Conservation (phyloP, 768 basidiomycete species). For the Suillus brevipes region DNA sequence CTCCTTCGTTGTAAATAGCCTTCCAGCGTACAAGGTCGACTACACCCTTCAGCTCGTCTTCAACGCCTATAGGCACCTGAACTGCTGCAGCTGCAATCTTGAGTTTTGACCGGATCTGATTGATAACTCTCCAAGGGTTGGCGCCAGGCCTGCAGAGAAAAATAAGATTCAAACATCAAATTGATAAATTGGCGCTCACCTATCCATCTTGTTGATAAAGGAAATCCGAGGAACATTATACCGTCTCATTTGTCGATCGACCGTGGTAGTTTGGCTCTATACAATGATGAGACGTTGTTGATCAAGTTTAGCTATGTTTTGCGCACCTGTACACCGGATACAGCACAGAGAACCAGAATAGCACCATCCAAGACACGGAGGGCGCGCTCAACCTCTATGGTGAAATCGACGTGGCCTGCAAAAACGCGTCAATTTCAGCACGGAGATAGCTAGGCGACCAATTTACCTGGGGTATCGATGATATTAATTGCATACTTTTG, state of each 20-base stretch:
- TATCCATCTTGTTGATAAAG: slow-evolving; percentile 99
- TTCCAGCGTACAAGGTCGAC: slow-evolving; percentile 96
- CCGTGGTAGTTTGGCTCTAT: slow-evolving; percentile 97
- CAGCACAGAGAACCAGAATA: slow-evolving; percentile 93
- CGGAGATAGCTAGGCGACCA: neutral
- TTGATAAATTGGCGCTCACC: slow-evolving; percentile 43
- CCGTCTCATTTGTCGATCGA: slow-evolving; percentile 97
- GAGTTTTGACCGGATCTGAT: slow-evolving; percentile 89
- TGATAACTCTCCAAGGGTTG: slow-evolving; percentile 93
- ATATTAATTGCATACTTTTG: slow-evolving; percentile 95
- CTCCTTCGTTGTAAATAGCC: slow-evolving; percentile 90
- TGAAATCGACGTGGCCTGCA: slow-evolving; percentile 98
- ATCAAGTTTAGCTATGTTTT: neutral
- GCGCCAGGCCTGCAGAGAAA: slow-evolving; percentile 73
- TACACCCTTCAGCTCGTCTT: slow-evolving; percentile 85
- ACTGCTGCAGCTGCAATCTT: slow-evolving; percentile 92
- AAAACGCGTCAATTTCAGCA: slow-evolving; percentile 5
- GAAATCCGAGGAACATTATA: slow-evolving; percentile 95
- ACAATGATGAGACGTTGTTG: neutral
- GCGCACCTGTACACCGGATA: slow-evolving; percentile 88
- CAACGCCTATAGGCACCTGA: slow-evolving; percentile 91
- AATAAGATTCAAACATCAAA: neutral
- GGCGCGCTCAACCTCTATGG: slow-evolving; percentile 97
- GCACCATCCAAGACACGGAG: slow-evolving; percentile 96
- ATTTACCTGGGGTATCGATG: slow-evolving; percentile 92